phyloP scores from a whole-genome alignment of 2,329 filamentous ascomycete species.

The Paraphoma sp. region DNA sequence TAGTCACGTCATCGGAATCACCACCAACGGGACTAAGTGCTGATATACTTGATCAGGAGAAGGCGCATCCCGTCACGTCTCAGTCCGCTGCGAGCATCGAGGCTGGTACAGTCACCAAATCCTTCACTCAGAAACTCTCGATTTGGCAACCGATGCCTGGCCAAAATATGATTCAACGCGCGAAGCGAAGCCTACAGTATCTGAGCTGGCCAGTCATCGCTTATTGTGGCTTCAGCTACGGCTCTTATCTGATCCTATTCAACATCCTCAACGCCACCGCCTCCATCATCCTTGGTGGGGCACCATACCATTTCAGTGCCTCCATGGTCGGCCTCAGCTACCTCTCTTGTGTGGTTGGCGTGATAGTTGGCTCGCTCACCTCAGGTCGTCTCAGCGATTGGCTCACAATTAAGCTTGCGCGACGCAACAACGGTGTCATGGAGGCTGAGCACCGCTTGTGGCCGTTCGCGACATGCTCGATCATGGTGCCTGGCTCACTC shows the following conservation, averaged over 20 bases:
- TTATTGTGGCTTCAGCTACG: conserved; percentile 34
- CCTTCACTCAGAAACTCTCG: conserved; percentile 26
- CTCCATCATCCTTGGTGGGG: conserved; percentile 29
- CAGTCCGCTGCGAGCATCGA: conserved; percentile 19
- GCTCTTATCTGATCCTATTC: conserved; percentile 36
- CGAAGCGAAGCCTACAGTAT: conserved; percentile 31
- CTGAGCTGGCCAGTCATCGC: conserved; percentile 46
- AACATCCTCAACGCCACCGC: conserved; percentile 38
- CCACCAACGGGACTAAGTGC: conserved; percentile 9
- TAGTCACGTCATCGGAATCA: conserved; percentile 3
- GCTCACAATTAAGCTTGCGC: conserved; percentile 39
- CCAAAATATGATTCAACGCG: conserved; percentile 22
- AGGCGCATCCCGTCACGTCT: conserved; percentile 31
- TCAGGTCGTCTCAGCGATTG: conserved; percentile 31
- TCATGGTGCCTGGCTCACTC: conserved; percentile 54
- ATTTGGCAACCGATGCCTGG: conserved; percentile 28
- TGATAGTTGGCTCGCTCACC: conserved; percentile 22
- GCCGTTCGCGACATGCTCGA: conserved; percentile 46
- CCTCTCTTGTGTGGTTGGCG: conserved; percentile 28
- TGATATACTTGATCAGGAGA: conserved; percentile 13
- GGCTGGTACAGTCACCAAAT: conserved; percentile 13
- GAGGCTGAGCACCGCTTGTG: conserved; percentile 52
- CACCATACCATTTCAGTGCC: conserved; percentile 29
- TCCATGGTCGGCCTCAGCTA: conserved; percentile 32
- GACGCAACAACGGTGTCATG: conserved; percentile 47